Conservation (phyloP, 2,329 filamentous ascomycete species). For the Corinectria fuckeliana region DNA sequence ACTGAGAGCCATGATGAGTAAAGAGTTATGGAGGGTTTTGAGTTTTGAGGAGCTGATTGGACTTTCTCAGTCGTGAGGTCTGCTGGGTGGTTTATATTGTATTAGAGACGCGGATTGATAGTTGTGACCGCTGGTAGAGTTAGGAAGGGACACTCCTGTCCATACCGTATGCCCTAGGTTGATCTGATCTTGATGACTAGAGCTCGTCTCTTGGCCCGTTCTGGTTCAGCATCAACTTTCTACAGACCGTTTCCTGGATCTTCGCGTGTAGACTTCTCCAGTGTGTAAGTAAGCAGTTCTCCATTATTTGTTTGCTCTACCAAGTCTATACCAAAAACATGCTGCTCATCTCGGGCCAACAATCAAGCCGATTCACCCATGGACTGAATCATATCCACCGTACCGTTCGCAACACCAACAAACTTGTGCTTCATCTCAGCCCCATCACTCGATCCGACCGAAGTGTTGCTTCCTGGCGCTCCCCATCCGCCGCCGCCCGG, state of each 20-base stretch:
- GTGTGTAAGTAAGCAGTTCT: neutral
- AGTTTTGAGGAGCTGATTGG: neutral
- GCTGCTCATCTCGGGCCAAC: neutral
- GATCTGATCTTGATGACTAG: neutral
- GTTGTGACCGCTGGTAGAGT: neutral
- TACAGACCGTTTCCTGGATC: too few relatives aligned
- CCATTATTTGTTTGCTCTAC: neutral
- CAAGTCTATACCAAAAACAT: neutral
- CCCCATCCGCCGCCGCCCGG: slow-evolving; percentile 20
- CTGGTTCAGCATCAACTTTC: too few relatives aligned
- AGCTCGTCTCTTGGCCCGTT: neutral
- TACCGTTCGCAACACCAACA: slow-evolving; percentile 15
- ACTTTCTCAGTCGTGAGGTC: neutral
- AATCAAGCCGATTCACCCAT: slow-evolving; percentile 19
- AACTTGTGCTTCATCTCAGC: neutral
- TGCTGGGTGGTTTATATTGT: neutral
- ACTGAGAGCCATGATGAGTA: slow-evolving; percentile 8
- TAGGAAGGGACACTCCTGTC: neutral
- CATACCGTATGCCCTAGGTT: neutral
- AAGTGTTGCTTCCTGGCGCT: neutral
- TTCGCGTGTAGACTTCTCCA: neutral
- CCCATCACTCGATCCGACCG: neutral
- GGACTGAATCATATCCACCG: slow-evolving; percentile 18
- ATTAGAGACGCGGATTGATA: neutral
- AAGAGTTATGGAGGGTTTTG: neutral